Percentiles rank a stretch among this genome's conserved stretches.
Conservation (phyloP, 2,329 filamentous ascomycete genomes). For the Colletotrichum paranaense region DNA sequence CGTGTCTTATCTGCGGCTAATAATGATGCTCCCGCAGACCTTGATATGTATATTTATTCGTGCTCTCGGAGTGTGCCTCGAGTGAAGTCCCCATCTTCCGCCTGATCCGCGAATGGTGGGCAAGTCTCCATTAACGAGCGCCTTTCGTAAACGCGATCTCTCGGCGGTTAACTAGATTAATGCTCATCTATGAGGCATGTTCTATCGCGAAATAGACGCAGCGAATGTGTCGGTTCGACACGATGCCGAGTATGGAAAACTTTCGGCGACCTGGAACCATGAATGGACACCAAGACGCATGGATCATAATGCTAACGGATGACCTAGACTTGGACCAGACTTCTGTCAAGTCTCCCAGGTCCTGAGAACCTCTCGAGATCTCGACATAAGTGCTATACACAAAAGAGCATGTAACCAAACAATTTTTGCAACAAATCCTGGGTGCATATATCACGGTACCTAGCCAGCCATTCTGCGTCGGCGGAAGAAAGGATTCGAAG, state of each 20-base stretch:
- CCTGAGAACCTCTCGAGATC: not conserved
- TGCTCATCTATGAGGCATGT: not conserved
- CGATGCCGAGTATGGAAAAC: not conserved
- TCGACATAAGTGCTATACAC: not conserved
- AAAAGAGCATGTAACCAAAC: not conserved
- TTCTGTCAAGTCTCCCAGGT: not conserved
- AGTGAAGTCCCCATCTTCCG: not conserved
- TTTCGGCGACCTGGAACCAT: not conserved
- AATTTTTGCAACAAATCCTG: not conserved
- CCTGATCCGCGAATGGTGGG: not conserved
- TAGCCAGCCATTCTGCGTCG: too few species aligned
- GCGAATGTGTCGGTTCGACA: not conserved
- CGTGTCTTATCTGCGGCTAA: not conserved
- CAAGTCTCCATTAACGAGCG: not conserved
- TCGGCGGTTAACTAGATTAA: not conserved
- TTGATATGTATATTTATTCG: not conserved
- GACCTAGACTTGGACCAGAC: not conserved
- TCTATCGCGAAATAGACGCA: not conserved
- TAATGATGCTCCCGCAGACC: not conserved
- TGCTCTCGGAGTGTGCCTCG: not conserved
- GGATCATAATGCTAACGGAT: too few species aligned
- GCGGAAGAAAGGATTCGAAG: not conserved
- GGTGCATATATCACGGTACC: not conserved
- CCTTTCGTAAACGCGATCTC: not conserved
- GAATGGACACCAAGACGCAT: not conserved